phyloP scores from a whole-genome alignment of 208 protist genomes.

The Acanthamoeba sp. region DNA sequence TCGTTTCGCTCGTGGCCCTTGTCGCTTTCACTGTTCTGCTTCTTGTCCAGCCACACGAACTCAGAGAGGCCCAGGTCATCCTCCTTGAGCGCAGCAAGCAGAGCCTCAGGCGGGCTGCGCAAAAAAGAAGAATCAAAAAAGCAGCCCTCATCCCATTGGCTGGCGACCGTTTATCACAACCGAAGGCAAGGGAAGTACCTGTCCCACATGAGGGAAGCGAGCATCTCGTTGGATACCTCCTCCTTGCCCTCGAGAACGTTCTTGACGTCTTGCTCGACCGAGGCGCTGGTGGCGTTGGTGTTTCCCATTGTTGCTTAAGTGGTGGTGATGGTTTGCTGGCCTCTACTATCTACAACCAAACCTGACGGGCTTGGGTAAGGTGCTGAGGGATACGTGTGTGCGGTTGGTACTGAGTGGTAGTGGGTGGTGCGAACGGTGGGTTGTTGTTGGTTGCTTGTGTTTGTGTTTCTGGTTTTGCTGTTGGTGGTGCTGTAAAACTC shows the following conservation, averaged over 20 bases:
- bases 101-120: not conserved
- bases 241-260: not conserved
- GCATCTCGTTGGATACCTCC: slow-evolving; percentile 27
- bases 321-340: not conserved
- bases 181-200: too few relatives aligned
- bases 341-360: too few relatives aligned
- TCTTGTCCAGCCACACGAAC: slow-evolving; percentile 46
- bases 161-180: too few relatives aligned
- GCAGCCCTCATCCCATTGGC: too few relatives aligned
- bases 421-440: too few relatives aligned
- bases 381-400: too few relatives aligned
- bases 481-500: too few relatives aligned
- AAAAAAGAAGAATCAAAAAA: not conserved
- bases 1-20: not conserved
- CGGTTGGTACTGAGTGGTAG: too few relatives aligned
- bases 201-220: slow-evolving; percentile 30
- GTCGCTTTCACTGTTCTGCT: not conserved
- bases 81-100: slow-evolving; percentile 8
- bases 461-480: too few relatives aligned
- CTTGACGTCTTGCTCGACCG: not conserved
- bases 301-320: not conserved
- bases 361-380: too few relatives aligned
- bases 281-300: not conserved
- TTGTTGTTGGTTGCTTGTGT: too few relatives aligned
- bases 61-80: not conserved